A percentile compares a stretch with the other conserved stretches of the same genome.
Conservation (phyloP, 108 stramenopile genomes). For the Nannochloropsis granulata region DNA sequence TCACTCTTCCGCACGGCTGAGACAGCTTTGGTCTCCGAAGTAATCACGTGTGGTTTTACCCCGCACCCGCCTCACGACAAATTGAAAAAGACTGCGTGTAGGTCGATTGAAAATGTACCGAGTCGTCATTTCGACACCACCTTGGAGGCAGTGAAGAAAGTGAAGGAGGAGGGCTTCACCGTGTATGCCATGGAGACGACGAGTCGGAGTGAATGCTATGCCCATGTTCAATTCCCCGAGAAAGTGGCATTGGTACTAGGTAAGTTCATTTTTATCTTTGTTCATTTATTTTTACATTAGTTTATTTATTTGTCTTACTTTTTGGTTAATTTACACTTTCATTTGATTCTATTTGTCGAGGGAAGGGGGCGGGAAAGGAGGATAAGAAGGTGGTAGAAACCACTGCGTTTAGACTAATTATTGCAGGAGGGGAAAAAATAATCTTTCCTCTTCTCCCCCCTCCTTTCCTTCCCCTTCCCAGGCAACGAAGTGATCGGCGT, state of each 20-base stretch:
- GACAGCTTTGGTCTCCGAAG: constrained; percentile 18
- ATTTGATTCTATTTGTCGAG: too few species aligned
- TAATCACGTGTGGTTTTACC: constrained; percentile 30
- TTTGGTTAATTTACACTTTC: too few species aligned
- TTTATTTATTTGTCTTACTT: too few species aligned
- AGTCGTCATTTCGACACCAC: constrained; percentile 30
- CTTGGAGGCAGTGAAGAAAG: constrained; percentile 5
- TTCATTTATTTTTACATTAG: neutral
- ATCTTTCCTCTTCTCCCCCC: too few species aligned
- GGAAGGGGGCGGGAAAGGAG: too few species aligned
- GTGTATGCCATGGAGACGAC: constrained; percentile 36
- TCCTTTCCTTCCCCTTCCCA: neutral
- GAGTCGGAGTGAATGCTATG: constrained; percentile 3
- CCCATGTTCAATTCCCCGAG: constrained; percentile 17
- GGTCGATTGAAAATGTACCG: constrained; percentile 16
- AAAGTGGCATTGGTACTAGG: constrained; percentile 24
- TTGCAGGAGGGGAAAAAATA: too few species aligned
- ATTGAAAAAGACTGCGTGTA: constrained; percentile 29
- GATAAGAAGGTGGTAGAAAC: too few species aligned
- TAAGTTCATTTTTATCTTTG: neutral
- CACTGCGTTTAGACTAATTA: too few species aligned
- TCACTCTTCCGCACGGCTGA: constrained; percentile 39
- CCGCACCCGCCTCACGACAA: constrained; percentile 35
- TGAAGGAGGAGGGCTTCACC: constrained; percentile 19
- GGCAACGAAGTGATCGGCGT: constrained; percentile 35